Percentiles rank a stretch among this genome's conserved stretches.
These are phyloP conservation scores for Adenanthera pavonina DNA, from an alignment of 306 rosid species.

Conservation along the genomic window DNA sequence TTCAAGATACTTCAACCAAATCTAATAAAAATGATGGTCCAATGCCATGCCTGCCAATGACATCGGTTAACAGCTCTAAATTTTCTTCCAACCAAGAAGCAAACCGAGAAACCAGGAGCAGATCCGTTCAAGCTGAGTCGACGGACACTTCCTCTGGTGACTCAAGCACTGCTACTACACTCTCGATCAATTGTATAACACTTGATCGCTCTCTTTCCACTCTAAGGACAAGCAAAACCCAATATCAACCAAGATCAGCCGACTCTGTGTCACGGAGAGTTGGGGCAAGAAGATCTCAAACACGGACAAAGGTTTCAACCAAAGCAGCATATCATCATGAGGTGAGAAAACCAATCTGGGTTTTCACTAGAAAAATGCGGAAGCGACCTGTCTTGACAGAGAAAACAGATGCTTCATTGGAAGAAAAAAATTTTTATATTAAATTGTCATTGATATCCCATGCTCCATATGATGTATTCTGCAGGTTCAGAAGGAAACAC, in stretches of 20 bases:
- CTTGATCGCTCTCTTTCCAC: slow-evolving; percentile 22
- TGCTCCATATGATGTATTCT: slow-evolving; percentile 36
- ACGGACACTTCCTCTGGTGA: neutral
- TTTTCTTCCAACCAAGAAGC: slow-evolving; percentile 21
- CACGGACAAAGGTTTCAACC: slow-evolving; percentile 28
- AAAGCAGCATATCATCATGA: slow-evolving; percentile 30
- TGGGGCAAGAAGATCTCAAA: slow-evolving; percentile 41
- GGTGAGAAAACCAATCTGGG: slow-evolving; percentile 45
- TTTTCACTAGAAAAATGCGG: neutral
- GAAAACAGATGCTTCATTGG: slow-evolving; percentile 1
- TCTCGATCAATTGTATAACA: neutral
- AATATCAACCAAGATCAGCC: slow-evolving; percentile 28
- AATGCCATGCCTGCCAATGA: slow-evolving; percentile 11
- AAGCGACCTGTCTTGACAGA: slow-evolving; percentile 22
- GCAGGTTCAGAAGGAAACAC: slow-evolving; percentile 47
- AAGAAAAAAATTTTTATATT: neutral
- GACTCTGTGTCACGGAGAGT: slow-evolving; percentile 18
- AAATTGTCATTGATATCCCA: neutral
- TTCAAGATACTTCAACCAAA: slow-evolving; percentile 1
- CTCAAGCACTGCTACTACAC: slow-evolving; percentile 25
- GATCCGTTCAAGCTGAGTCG: neutral
- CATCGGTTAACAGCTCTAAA: neutral
- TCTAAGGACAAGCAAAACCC: slow-evolving; percentile 9
- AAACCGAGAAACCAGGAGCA: neutral
- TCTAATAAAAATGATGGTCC: slow-evolving; percentile 22